Evolutionary conservation across 2,329 filamentous ascomycete species (phyloP), one percentile per base, ranked within the genome.

Genomic region (Monilinia laxa): DNA sequence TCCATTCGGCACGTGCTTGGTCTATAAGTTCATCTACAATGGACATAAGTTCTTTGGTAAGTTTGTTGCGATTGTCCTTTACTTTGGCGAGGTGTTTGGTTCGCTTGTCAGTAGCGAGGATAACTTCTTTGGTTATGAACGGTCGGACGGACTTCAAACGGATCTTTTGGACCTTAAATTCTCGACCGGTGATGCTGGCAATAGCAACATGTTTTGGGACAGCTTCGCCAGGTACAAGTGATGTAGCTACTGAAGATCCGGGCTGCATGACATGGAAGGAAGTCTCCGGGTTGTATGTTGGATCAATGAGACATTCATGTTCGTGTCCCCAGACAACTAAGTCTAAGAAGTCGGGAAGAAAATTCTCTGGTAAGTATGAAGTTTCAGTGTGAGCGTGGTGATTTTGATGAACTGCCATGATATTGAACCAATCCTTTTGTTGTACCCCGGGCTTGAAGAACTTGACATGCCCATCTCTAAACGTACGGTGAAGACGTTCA

Each of bases 221-320:
- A 0, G 95, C 91, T 79, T 99, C 95, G 38, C 93, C 93, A 0
- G 91, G 90, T 11, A 95, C 88, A 0, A 99, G 81, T 0, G 95
- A 98, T 1, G 95, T 99, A 0, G 94, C 95, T 0, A 99, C 90
- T 0, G 95, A 98, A 0, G 95, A 99, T 0, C 95, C 95, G 0
- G 95, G 95, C 74, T 99, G 95, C 87, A 99, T 97, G 70, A 99
- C 94, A 72, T 95, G 88, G 73, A 99, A 99, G 0, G 90, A 90
- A 58, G 90, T 97, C 74, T 97, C 92, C 0, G 90, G 86, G 73
- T 98, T 99, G 57, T 87, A 82, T 1, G 82, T 81, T 0, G 95
- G 95, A 55, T 97, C 88, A 70, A 99, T 96, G 10, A 94, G 77
- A 75, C 95, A 99, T 77, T 99, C 94, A 75, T 99, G 95, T 78